Base-by-base conservation (phyloP, 176 grass and related monocot species). In the Eragrostis nindensis region DNA sequence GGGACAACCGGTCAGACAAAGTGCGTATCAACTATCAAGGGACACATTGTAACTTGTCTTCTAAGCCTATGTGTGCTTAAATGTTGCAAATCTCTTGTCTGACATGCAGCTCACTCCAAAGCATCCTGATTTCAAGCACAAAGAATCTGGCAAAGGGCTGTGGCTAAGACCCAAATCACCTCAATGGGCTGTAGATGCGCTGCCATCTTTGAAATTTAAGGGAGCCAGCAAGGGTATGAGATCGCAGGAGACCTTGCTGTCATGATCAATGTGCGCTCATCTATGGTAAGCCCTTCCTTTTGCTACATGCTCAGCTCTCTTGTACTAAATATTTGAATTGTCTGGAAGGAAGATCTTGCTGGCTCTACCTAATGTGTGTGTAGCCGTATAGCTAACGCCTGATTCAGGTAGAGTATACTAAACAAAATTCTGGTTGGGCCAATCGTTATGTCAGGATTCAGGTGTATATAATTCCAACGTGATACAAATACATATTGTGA, bases 111-210 rank as follows among this genome's bases (percentile, higher is more conserved):
- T 7, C 0, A 83, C 87, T 60, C 19, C 42, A 32, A 89, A 74
- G 26, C 8, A 52, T 30, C 95, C 92, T 15, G 92, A 94, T 83
- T 98, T 94, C 88, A 98, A 72, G 77, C 88, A 91, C 83, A 94
- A 87, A 44, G 73, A 92, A 11, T 89, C 83, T 0, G 90, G 92
- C 12, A 48, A 92, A 41, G 85, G 0, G 77, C 70, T 97, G 17
- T 97, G 95, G 92, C 70, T 97, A 38, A 21, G 39, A 24, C 1
- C 41, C 3, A 78, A 15, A 47, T 89, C 90, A 38, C 95, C 95
- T 52, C 21, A 50, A 72, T 98, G 80, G 83, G 83, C 83, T 83
- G 36, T 60, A 80, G 75, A 71, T 7, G 83, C 61, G 2, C 84
- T 97, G 12, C 92, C 90, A 43, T 68, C 85, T 12, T 22, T 67